These are phyloP conservation scores for Fragosphaeria purpurea DNA, from an alignment of 2,329 filamentous ascomycete genomes.

Conservation along the genomic window DNA sequence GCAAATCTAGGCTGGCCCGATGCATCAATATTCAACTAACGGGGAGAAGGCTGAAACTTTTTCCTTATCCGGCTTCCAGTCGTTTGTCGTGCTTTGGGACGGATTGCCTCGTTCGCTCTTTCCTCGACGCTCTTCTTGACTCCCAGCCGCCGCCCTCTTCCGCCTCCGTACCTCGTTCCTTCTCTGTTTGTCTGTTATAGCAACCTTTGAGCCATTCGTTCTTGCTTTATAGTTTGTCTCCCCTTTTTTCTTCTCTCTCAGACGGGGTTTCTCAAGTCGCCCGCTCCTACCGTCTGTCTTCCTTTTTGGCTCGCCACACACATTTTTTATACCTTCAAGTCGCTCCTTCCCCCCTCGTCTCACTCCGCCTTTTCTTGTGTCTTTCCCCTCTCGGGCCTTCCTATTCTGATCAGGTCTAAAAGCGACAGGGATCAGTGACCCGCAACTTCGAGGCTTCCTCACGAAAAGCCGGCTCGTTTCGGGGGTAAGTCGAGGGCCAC, in stretches of 20 bases:
- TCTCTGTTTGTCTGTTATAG: too few species aligned
- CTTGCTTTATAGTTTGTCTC: neutral
- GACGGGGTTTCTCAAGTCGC: neutral
- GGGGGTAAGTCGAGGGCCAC: too few species aligned
- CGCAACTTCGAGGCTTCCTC: too few species aligned
- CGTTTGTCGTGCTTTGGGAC: neutral
- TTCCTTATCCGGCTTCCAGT: slow-evolving; percentile 11
- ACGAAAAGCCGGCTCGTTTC: too few species aligned
- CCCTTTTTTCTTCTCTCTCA: neutral
- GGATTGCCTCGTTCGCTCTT: neutral
- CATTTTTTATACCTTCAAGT: neutral
- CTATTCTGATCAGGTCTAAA: too few species aligned
- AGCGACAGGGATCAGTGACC: neutral
- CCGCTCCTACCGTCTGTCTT: slow-evolving; percentile 5
- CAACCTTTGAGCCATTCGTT: neutral
- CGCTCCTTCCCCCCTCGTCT: neutral
- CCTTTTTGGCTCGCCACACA: neutral
- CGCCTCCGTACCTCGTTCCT: neutral
- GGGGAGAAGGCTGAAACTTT: slow-evolving; percentile 13
- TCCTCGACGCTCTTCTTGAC: neutral
- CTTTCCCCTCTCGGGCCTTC: neutral
- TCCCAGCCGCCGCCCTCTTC: slow-evolving; percentile 2
- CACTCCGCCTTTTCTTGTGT: neutral
- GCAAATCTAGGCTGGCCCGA: too few species aligned
- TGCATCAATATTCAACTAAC: too few species aligned